A percentile compares a stretch with the other conserved stretches of the same genome.
Evolutionary conservation across 2,329 filamentous ascomycete species (phyloP).

Genomic region (Xylaria sp.): DNA sequence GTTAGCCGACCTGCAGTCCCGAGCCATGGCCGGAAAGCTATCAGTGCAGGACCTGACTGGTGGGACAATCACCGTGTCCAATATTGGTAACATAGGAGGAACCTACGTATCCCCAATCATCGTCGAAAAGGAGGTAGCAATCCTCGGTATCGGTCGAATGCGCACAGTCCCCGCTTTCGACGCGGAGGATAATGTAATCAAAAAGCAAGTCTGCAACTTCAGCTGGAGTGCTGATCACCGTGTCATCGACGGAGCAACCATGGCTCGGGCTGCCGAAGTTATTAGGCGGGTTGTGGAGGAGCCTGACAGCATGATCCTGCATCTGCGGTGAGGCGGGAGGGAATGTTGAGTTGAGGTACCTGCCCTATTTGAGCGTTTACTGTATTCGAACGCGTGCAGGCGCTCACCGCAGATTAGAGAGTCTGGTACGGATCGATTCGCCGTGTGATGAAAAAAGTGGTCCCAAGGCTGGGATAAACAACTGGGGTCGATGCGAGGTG

Average conservation of each 20-base stretch:
- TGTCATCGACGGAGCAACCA: conserved; percentile 89
- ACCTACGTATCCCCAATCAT: conserved; percentile 89
- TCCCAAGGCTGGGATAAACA: conserved; percentile 14
- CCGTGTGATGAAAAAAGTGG: conserved; percentile 14
- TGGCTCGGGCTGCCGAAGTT: conserved; percentile 82
- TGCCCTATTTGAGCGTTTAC: conserved; percentile 6
- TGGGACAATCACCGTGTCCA: conserved; percentile 91
- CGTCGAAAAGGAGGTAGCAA: conserved; percentile 84
- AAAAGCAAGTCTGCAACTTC: conserved; percentile 78
- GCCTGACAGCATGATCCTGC: conserved; percentile 80
- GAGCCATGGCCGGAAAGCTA: conserved; percentile 71
- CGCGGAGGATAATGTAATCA: conserved; percentile 54
- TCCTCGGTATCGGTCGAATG: conserved; percentile 80
- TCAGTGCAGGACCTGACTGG: conserved; percentile 69
- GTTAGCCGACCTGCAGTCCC: conserved; percentile 64
- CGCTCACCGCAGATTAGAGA: conserved; percentile 8
- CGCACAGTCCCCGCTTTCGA: conserved; percentile 76
- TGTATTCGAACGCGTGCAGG: conserved; percentile 13
- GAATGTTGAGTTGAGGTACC: background rate
- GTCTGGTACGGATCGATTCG: conserved; percentile 8
- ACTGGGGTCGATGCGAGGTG: conserved; percentile 13
- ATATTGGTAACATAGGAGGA: conserved; percentile 92
- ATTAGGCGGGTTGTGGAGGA: conserved; percentile 75
- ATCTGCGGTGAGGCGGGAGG: conserved; percentile 55
- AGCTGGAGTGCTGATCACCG: conserved; percentile 97